A percentile compares a stretch with the other conserved stretches of the same genome.
These are phyloP conservation scores for Globisporangium paddicum DNA, from an alignment of 352 stramenopile species.

Conservation along the genomic window DNA sequence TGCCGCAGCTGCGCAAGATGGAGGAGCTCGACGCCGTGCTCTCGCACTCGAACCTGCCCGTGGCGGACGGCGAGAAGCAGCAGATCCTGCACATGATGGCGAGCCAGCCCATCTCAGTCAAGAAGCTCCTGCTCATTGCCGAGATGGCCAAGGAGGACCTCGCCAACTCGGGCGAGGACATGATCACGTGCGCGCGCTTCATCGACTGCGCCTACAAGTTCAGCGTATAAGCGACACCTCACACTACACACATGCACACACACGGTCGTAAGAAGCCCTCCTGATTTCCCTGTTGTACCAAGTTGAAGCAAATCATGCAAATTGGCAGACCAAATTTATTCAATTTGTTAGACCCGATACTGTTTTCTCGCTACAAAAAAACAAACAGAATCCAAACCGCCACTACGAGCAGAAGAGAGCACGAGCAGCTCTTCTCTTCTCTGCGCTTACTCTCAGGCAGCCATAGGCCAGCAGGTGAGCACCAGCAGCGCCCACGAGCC, in stretches of 20 bases:
- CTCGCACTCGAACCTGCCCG: conserved; percentile 74
- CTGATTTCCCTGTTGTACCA: no score
- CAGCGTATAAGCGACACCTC: conserved; percentile 22
- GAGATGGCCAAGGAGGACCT: conserved; percentile 96
- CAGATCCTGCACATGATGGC: conserved; percentile 68
- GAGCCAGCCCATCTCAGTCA: conserved; percentile 96
- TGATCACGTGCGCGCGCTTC: conserved; percentile 71
- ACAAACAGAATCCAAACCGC: conserved; percentile 1
- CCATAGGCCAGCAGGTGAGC: conserved; percentile 38
- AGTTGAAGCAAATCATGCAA: neutral
- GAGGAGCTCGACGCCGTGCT: conserved; percentile 88
- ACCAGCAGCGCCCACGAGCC: conserved; percentile 5
- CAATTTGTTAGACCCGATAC: no score
- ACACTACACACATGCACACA: neutral
- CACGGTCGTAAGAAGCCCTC: no score
- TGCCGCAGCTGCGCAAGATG: conserved; percentile 89
- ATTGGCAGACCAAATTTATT: no score
- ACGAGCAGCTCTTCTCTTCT: neutral
- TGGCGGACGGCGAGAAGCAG: conserved; percentile 58
- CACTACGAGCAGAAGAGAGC: no score
- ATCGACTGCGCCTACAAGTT: conserved; percentile 86
- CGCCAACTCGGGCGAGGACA: conserved; percentile 49
- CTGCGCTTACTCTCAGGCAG: no score
- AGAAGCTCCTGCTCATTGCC: conserved; percentile 95
- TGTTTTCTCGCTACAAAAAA: no score